Evolutionary conservation across 306 rosid genomes (phyloP), one percentile per base, ranked within the genome.

Genomic region (Calophaca sinica): DNA sequence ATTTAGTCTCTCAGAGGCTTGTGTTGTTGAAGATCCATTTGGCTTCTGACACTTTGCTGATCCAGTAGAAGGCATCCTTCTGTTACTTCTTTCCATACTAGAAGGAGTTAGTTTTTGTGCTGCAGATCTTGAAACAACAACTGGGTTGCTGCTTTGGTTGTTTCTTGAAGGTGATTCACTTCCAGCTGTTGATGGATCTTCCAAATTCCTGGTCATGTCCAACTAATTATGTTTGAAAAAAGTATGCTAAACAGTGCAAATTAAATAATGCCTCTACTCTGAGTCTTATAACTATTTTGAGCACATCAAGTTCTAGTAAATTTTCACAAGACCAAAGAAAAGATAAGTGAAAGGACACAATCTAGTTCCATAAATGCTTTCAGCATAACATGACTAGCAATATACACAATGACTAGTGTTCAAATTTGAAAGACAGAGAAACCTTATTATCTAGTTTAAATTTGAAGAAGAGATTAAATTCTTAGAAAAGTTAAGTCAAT

Each of bases 151-250:
- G 26, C 26, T 20, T 36, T 80, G 85, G 62, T 69, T 74, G 41
- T 55, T 87, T 83, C 86, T 87, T 4, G 88, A 83, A n/a, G 86
- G 89, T 9, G 92, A 86, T 35, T 85, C 85, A 59, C 75, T 84
- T 68, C 68, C 89, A 44, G 66, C 62, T 39, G 72, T 83, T 6
- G 85, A 81, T 60, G 84, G 79, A 52, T 85, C 91, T 31, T 87
- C 91, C 76, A 87, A 74, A 59, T 81, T 87, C 91, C 94, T 89
- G 72, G 7, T 72, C 88, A 83, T 81, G 74, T 46, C 75, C 70
- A 64, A 72, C 36, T 39, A 68, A 32, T 45, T 29, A 57, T 70
- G 51, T 15, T 69, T 15, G 33, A 9, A 32, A 36, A 14, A 3
- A 48, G 28, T 1, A 46, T 29, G 2, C 7, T 48, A 48, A 42